Percentiles rank a stretch among this genome's conserved stretches.
These are phyloP conservation scores for Thozetella sp. DNA, from an alignment of 495 filamentous ascomycete genomes.

Conservation along the genomic window DNA sequence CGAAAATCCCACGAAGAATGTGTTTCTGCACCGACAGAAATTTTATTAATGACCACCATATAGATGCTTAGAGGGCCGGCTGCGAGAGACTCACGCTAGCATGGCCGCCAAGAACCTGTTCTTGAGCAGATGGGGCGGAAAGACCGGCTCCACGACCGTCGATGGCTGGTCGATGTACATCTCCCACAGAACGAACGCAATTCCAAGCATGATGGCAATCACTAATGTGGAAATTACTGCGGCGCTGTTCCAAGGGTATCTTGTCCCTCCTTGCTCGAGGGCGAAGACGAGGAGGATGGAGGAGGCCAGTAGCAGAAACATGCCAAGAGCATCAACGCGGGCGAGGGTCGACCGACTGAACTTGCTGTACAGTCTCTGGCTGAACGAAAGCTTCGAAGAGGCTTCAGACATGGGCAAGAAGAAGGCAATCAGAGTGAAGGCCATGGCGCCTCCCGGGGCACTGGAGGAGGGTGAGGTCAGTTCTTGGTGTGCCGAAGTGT, in stretches of 20 bases:
- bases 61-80: no score
- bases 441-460: slow-evolving; percentile 25
- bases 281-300: slow-evolving; percentile 29
- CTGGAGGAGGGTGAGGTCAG: slow-evolving; percentile 6
- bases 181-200: slow-evolving; percentile 28
- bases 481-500: neutral
- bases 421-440: slow-evolving; percentile 24
- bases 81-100: slow-evolving; percentile 16
- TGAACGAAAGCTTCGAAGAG: neutral
- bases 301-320: slow-evolving; percentile 16
- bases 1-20: slow-evolving; percentile 25
- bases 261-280: slow-evolving; percentile 25
- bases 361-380: neutral
- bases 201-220: slow-evolving; percentile 18
- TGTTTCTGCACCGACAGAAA: slow-evolving; percentile 7
- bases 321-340: slow-evolving; percentile 24
- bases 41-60: neutral
- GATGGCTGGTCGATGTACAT: slow-evolving; percentile 10
- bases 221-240: slow-evolving; percentile 21
- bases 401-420: slow-evolving; percentile 18
- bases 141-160: slow-evolving; percentile 23
- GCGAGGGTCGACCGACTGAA: neutral
- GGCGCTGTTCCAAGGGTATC: slow-evolving; percentile 15
- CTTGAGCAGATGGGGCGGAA: slow-evolving; percentile 23
- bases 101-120: slow-evolving; percentile 25